Evolutionary conservation across 2,329 filamentous ascomycete species (phyloP).

Genomic region (Penicillium sp.): DNA sequence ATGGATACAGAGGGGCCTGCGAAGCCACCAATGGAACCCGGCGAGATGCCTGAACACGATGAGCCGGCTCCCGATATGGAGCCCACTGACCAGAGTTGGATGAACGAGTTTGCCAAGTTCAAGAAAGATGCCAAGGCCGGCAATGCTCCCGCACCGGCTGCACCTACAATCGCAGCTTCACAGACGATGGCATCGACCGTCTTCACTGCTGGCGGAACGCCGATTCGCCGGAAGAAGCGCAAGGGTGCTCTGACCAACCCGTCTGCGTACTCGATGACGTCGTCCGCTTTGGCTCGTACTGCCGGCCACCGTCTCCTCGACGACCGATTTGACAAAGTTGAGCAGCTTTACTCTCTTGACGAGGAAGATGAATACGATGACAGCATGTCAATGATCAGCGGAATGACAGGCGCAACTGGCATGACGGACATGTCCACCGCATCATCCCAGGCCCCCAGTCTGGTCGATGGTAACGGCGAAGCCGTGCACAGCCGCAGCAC

Average conservation of each 20-base stretch:
- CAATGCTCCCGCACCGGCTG: slow-evolving; percentile 39
- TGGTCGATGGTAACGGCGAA: slow-evolving; percentile 40
- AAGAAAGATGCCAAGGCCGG: slow-evolving; percentile 68
- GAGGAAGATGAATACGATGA: slow-evolving; percentile 56
- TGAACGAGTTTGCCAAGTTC: slow-evolving; percentile 91
- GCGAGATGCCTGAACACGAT: slow-evolving; percentile 40
- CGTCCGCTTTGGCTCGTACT: slow-evolving; percentile 80
- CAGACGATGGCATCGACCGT: slow-evolving; percentile 46
- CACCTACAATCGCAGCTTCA: slow-evolving; percentile 40
- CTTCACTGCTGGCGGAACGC: slow-evolving; percentile 64
- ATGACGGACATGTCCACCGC: slow-evolving; percentile 54
- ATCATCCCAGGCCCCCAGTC: slow-evolving; percentile 62
- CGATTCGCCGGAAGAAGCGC: slow-evolving; percentile 77
- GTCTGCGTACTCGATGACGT: slow-evolving; percentile 88
- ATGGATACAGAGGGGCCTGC: slow-evolving; percentile 42
- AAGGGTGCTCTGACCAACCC: slow-evolving; percentile 89
- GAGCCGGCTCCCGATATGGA: slow-evolving; percentile 46
- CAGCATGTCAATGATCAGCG: slow-evolving; percentile 51
- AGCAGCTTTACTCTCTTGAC: slow-evolving; percentile 72
- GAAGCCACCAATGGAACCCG: slow-evolving; percentile 25
- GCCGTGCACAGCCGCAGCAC: slow-evolving; percentile 67
- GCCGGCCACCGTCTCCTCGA: slow-evolving; percentile 84
- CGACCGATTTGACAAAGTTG: slow-evolving; percentile 85
- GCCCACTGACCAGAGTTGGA: slow-evolving; percentile 76
- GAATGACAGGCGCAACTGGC: slow-evolving; percentile 55